Evolutionary conservation across 1,284 basidiomycete genomes (phyloP).

Genomic region (Acaromyces ingoldii): DNA sequence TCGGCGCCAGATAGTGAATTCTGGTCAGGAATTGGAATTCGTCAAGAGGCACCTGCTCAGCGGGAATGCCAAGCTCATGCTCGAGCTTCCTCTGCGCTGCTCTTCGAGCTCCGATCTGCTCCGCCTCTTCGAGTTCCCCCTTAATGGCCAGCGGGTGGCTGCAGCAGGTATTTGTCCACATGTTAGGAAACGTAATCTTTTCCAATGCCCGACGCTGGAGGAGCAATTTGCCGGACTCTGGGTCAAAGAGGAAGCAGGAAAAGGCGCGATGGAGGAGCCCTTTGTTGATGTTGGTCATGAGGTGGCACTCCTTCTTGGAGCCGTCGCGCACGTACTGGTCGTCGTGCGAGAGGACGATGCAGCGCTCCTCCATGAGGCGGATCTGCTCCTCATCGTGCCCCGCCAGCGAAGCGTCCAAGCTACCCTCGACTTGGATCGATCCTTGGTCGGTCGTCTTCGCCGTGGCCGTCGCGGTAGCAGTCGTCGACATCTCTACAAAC

Average conservation of each 20-base stretch:
- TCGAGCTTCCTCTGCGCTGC: slow-evolving; percentile 92
- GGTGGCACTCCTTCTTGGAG: slow-evolving; percentile 96
- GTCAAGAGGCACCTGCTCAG: slow-evolving; percentile 66
- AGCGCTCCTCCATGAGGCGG: slow-evolving; percentile 92
- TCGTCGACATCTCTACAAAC: too few species aligned
- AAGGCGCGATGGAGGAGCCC: slow-evolving; percentile 96
- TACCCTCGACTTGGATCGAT: too few species aligned
- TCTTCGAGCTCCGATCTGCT: slow-evolving; percentile 71
- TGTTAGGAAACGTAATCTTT: slow-evolving; percentile 98
- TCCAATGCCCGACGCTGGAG: slow-evolving; percentile 90
- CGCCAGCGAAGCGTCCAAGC: slow-evolving; percentile 48
- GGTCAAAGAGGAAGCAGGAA: slow-evolving; percentile 93
- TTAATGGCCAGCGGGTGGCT: slow-evolving; percentile 76
- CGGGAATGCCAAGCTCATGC: slow-evolving; percentile 92
- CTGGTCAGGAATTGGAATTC: slow-evolving; percentile 90
- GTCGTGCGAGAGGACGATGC: slow-evolving; percentile 87
- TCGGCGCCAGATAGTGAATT: slow-evolving; percentile 96
- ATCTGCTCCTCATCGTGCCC: slow-evolving; percentile 55
- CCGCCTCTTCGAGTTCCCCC: slow-evolving; percentile 68
- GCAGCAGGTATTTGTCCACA: slow-evolving; percentile 99
- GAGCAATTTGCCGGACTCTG: slow-evolving; percentile 86
- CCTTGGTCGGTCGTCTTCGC: too few species aligned
- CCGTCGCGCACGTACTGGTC: slow-evolving; percentile 61
- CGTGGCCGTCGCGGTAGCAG: too few species aligned
- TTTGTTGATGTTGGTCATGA: slow-evolving; percentile 95